phyloP scores from a whole-genome alignment of 352 stramenopile genomes.

The Aphanomyces astaci region DNA sequence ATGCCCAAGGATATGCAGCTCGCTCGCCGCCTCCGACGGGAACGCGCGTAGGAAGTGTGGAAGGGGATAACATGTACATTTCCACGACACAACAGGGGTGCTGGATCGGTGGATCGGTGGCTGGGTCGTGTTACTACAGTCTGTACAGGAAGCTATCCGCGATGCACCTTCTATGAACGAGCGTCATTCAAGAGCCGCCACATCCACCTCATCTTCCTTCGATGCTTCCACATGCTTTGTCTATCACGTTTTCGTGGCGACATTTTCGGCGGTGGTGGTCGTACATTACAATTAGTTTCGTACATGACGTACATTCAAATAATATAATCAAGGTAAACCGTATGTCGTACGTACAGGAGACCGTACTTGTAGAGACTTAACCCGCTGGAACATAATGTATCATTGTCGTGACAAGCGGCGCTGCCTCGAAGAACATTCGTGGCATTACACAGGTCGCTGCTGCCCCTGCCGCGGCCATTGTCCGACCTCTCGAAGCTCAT shows the following conservation, averaged over 20 bases:
- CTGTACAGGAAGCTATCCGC: too few species aligned
- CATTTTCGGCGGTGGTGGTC: background rate
- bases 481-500: background rate
- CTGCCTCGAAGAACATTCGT: background rate
- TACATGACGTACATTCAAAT: background rate
- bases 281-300: background rate
- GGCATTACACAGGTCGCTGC: background rate
- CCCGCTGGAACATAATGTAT: background rate
- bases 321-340: background rate
- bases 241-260: too few species aligned
- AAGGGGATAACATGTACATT: background rate
- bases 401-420: background rate
- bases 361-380: too few species aligned
- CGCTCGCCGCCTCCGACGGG: slow-evolving; percentile 86
- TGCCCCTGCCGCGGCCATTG: background rate
- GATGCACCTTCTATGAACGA: too few species aligned
- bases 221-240: too few species aligned
- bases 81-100: background rate
- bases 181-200: too few species aligned
- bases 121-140: too few species aligned
- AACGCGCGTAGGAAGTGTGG: slow-evolving; percentile 52
- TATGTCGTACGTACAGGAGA: background rate
- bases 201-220: too few species aligned
- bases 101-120: background rate
- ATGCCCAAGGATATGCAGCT: slow-evolving; percentile 97